Evolutionary conservation across 1,284 basidiomycete species (phyloP), one percentile per base, ranked within the genome.

Genomic region (Trametes sp.): DNA sequence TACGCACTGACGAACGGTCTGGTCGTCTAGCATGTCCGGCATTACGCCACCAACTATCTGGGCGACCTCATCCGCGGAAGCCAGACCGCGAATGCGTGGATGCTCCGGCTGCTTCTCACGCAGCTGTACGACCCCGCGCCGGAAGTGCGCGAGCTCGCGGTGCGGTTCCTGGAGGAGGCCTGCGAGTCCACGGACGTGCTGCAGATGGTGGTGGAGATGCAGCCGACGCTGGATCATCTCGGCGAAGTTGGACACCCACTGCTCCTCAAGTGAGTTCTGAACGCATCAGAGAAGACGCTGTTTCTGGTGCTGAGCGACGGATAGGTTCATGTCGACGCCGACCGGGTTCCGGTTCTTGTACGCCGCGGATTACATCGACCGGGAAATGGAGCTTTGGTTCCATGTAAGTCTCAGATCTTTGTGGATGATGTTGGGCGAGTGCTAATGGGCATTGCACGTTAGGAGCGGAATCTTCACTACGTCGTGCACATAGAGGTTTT

Each of bases 311-410:
- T 46, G 42, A 59, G 5, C 13, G 0, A 0, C n/a, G 11, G 8
- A 6, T 66, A 98, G 95, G 72, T 98, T 98, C 76, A 92, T 99
- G 81, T 98, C 96, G 2, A 98, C 95, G 0, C 87, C 94, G 0
- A 88, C 93, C 61, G 98, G 98, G 0, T 98, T 98, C 74, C 85
- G 88, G 2, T 98, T 97, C 75, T 84, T 99, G 4, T 92, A 93
- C 72, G 91, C 95, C 66, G 90, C 94, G 24, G 92, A 93, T 21
- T 98, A 98, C 72, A 96, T 99, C 62, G 92, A 96, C 70, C 85
- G 92, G 52, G 95, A 98, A 78, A 93, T 99, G 84, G 95, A 99
- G 67, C 86, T 89, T 62, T 99, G 98, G 98, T 93, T 97, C 72
- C 86, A 94, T 74, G 95, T 95, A 69, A 72, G 90, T 28, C 33